phyloP scores from a whole-genome alignment of 2,329 filamentous ascomycete genomes.

The Ascochyta clinopodiicola region DNA sequence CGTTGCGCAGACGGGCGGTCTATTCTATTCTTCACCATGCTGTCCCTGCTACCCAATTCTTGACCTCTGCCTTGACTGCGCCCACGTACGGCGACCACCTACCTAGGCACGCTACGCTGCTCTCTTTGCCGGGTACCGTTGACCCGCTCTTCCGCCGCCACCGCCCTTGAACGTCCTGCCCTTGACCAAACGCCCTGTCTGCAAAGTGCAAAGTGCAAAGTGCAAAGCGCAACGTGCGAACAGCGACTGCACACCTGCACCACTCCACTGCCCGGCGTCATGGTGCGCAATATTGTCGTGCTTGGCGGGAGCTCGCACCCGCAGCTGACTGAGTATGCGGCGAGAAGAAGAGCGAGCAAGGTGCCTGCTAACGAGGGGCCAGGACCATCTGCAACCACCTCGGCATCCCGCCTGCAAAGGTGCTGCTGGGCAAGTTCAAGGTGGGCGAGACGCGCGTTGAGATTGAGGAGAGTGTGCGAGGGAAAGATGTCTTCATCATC shows the following conservation, averaged over 20 bases:
- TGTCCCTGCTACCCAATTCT: slow-evolving; percentile 33
- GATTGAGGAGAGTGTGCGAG: slow-evolving; percentile 93
- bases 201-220: neutral
- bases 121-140: slow-evolving; percentile 1
- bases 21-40: slow-evolving; percentile 40
- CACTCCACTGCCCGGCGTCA: slow-evolving; percentile 48
- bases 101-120: neutral
- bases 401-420: slow-evolving; percentile 82
- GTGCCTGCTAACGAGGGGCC: slow-evolving; percentile 13
- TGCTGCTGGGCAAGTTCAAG: slow-evolving; percentile 89
- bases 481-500: slow-evolving; percentile 97
- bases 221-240: neutral
- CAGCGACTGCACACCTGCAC: neutral
- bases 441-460: slow-evolving; percentile 95
- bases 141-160: slow-evolving; percentile 9
- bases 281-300: slow-evolving; percentile 95
- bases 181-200: neutral
- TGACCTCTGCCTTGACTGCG: slow-evolving; percentile 36
- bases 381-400: slow-evolving; percentile 82
- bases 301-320: slow-evolving; percentile 94
- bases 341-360: neutral
- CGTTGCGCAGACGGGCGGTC: slow-evolving; percentile 5
- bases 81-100: slow-evolving; percentile 29
- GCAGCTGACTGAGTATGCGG: slow-evolving; percentile 70
- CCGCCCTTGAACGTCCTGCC: slow-evolving; percentile 15